Evolutionary conservation across 2,329 filamentous ascomycete species (phyloP).

Genomic region (Penicillium polonicum): DNA sequence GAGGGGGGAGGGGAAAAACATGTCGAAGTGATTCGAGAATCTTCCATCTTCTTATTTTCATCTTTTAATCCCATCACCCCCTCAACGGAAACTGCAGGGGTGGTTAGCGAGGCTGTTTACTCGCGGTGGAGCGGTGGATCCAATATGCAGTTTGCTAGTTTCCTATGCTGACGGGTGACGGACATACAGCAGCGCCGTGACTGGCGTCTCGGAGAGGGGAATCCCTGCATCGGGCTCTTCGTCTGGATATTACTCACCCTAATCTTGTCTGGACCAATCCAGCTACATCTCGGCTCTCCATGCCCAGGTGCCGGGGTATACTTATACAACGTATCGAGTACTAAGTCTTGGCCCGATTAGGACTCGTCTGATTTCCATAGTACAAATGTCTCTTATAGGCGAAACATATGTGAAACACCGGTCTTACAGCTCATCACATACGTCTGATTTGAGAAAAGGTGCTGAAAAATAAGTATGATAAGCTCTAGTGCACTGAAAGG

Average conservation of each 20-base stretch:
- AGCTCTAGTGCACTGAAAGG: neutral
- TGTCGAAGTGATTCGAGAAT: slow-evolving; percentile 18
- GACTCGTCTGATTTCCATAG: neutral
- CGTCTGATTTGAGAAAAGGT: neutral
- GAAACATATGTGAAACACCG: neutral
- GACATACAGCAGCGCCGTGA: slow-evolving; percentile 7
- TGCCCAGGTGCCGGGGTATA: neutral
- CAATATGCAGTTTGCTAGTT: slow-evolving; percentile 28
- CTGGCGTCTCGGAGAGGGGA: slow-evolving; percentile 7
- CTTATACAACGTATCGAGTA: neutral
- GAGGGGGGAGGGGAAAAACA: neutral
- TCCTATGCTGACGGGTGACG: slow-evolving; percentile 11
- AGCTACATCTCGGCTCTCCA: neutral
- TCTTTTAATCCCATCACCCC: neutral
- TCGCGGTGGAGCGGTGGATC: slow-evolving; percentile 28
- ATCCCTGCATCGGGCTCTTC: slow-evolving; percentile 2
- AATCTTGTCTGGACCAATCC: neutral
- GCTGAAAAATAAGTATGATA: neutral
- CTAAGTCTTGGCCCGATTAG: neutral
- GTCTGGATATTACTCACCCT: neutral
- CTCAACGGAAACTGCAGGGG: slow-evolving; percentile 8
- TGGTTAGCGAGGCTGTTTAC: slow-evolving; percentile 5
- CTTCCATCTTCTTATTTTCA: slow-evolving; percentile 12
- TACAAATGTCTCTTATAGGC: neutral
- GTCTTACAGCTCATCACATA: neutral